Evolutionary conservation across 805 yeast genomes (phyloP), one percentile per base, ranked within the genome.

Genomic region (Lachancea mirantina): DNA sequence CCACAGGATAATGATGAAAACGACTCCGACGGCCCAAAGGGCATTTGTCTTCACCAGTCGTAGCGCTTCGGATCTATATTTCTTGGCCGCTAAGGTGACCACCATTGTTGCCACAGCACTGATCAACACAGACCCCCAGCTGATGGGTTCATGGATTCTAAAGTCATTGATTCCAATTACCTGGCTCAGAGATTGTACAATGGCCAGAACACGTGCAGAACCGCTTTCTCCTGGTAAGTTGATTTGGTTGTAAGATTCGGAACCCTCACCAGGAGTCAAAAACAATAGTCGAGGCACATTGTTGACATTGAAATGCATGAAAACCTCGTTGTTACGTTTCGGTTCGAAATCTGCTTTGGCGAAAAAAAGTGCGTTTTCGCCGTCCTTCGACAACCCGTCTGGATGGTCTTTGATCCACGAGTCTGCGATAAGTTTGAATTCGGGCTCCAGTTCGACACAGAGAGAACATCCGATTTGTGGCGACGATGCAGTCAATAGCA

Each of bases 281-380:
- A 78, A 52, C 55, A 64, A 78, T 27, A 87, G 50, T 50, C 82
- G 77, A 19, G 98, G 98, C 17, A 89, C 95, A 35, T 76, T 76
- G 44, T 72, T 72, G 46, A 89, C 59, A 20, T 69, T 54, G 53
- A 63, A 65, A 14, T 41, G 49, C 34, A 54, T 52, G 49, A 65
- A 64, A 6, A 63, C 49, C 45, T 80, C 62, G 10, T 63, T 54
- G 45, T 65, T 67, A 58, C 61, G 60, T 46, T 68, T 69, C 10
- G 76, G 67, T 28, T 74, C 74, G 49, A 83, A 77, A 50, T 89
- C 95, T 10, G 94, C 77, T 26, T 68, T 61, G 11, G 84, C 83
- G 56, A 89, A 84, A 62, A 72, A 77, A 23, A 88, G 59, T 19
- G 65, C 70, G 28, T 36, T 36, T 13, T 39, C 36, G 4, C 43